These are phyloP conservation scores for Myochromella boudieri DNA, from an alignment of 768 basidiomycete species.

Conservation along the genomic window DNA sequence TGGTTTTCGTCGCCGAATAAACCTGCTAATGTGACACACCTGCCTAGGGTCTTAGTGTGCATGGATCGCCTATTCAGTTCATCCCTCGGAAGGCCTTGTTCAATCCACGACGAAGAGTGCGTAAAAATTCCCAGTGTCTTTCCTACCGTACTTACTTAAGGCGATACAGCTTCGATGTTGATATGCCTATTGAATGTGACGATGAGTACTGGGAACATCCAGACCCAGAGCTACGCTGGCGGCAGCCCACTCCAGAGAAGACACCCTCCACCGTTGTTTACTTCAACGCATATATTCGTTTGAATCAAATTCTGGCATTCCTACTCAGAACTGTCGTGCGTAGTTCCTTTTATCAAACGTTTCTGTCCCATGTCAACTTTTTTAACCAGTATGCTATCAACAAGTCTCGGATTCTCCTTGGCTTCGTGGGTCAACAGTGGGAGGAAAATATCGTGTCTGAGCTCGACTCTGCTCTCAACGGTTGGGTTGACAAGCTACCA, in stretches of 20 bases:
- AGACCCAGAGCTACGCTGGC: conserved; percentile 59
- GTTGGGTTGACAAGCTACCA: conserved; percentile 66
- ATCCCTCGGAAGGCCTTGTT: conserved; percentile 68
- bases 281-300: conserved; percentile 55
- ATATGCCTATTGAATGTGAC: conserved; percentile 62
- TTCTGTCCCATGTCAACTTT: background rate
- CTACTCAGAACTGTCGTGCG: conserved; percentile 63
- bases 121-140: conserved; percentile 22
- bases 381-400: conserved; percentile 76
- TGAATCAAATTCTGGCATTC: conserved; percentile 67
- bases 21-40: background rate
- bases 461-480: conserved; percentile 67
- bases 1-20: background rate
- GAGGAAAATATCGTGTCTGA: conserved; percentile 69
- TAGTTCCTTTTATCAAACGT: conserved; percentile 1
- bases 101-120: conserved; percentile 79
- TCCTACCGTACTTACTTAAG: background rate
- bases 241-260: conserved; percentile 53
- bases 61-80: conserved; percentile 53
- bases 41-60: conserved; percentile 49
- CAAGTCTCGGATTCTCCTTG: conserved; percentile 64
- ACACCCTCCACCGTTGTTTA: conserved; percentile 56
- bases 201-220: conserved; percentile 75
- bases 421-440: conserved; percentile 61
- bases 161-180: conserved; percentile 64